These are phyloP conservation scores for Heracleum sosnowskyi DNA, from an alignment of 129 eudicot species.

Conservation along the genomic window DNA sequence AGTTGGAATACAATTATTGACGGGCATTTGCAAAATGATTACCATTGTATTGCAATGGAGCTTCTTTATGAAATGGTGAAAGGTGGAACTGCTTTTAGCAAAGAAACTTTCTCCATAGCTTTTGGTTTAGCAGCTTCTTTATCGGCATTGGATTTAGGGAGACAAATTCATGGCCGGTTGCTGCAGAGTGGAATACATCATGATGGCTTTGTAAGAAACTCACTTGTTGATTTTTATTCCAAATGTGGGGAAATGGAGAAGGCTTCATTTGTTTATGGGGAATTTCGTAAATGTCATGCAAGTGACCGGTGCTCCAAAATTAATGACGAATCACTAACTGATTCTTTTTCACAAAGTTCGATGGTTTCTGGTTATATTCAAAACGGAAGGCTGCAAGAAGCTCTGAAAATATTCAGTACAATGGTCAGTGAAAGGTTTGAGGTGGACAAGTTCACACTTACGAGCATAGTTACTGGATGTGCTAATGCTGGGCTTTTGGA, in stretches of 20 bases:
- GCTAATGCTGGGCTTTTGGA: slow-evolving; percentile 49
- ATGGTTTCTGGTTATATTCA: slow-evolving; percentile 49
- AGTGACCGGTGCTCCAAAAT: neutral
- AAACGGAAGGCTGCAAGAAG: slow-evolving; percentile 41
- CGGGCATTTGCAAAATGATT: slow-evolving; percentile 46
- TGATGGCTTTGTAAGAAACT: slow-evolving; percentile 44
- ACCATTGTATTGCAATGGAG: slow-evolving; percentile 33
- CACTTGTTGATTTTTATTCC: slow-evolving; percentile 64
- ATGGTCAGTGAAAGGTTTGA: slow-evolving; percentile 34
- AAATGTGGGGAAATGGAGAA: slow-evolving; percentile 54
- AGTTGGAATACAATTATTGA: slow-evolving; percentile 85
- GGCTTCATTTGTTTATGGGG: slow-evolving; percentile 36
- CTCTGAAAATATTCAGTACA: slow-evolving; percentile 32
- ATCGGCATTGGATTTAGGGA: slow-evolving; percentile 37
- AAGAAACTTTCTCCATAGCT: slow-evolving; percentile 57
- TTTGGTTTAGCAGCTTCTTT: slow-evolving; percentile 45
- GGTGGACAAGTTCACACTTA: slow-evolving; percentile 47
- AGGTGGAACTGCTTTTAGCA: slow-evolving; percentile 25
- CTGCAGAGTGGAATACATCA: slow-evolving; percentile 30
- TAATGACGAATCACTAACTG: slow-evolving; percentile 18
- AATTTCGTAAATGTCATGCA: slow-evolving; percentile 11
- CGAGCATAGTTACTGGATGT: slow-evolving; percentile 52
- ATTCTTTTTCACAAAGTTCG: slow-evolving; percentile 38
- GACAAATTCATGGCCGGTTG: slow-evolving; percentile 49
- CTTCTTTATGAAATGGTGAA: slow-evolving; percentile 58